Percentiles rank a stretch among this genome's conserved stretches.
phyloP scores from a whole-genome alignment of 345 rosid genomes.

The Crucihimalaya himalaica region DNA sequence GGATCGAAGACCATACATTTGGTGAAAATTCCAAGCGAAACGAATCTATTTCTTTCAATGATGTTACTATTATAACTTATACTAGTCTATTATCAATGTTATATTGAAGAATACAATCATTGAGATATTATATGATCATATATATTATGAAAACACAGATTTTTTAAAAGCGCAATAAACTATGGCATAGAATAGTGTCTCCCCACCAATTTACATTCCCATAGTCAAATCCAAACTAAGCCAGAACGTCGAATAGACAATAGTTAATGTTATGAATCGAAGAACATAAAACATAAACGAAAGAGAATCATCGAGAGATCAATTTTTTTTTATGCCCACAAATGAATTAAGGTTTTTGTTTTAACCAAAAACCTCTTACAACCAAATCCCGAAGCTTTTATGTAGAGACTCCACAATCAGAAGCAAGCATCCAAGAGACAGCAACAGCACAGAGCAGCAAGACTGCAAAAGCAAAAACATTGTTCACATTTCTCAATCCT shows the following conservation, averaged over 20 bases:
- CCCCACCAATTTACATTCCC: conserved; percentile 38
- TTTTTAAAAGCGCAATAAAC: background rate
- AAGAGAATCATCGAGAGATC: conserved; percentile 12
- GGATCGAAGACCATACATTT: background rate
- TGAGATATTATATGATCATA: conserved; percentile 1
- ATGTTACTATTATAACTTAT: background rate
- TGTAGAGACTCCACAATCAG: conserved; percentile 35
- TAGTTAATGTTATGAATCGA: conserved; percentile 10
- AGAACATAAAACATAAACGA: conserved; percentile 20
- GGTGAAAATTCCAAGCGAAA: background rate
- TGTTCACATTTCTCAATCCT: background rate
- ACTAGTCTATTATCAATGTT: background rate
- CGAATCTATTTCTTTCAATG: background rate
- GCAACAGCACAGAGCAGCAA: conserved; percentile 49
- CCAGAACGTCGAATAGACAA: conserved; percentile 6
- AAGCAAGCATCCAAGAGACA: conserved; percentile 47
- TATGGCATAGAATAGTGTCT: conserved; percentile 12
- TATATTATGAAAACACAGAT: background rate
- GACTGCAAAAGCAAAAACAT: conserved; percentile 38
- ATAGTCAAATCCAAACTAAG: conserved; percentile 27
- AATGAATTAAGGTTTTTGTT: background rate
- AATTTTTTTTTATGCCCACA: background rate
- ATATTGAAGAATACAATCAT: background rate
- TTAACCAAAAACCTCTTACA: conserved; percentile 9
- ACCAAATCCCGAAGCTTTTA: background rate